phyloP scores from a whole-genome alignment of 257 asterid species.

The Gardenia jasminoides region DNA sequence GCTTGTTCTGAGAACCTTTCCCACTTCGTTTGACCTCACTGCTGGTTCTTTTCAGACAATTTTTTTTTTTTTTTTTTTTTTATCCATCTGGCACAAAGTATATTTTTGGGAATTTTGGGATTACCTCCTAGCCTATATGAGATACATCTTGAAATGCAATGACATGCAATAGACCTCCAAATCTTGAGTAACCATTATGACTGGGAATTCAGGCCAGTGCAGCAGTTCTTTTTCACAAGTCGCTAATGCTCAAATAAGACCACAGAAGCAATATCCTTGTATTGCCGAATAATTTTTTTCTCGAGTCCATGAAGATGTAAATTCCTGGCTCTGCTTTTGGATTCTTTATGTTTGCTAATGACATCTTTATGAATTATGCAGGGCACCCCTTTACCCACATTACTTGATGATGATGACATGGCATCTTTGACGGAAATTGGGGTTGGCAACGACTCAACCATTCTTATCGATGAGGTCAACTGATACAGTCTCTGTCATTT shows the following conservation, averaged over 20 bases:
- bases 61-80: background rate
- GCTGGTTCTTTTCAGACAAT: background rate
- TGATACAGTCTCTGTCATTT: constrained; percentile 13
- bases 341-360: background rate
- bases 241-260: background rate
- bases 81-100: too few relatives aligned
- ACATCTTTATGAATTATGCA: constrained; percentile 29
- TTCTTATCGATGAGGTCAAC: constrained; percentile 68
- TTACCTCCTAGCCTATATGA: background rate
- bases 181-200: background rate
- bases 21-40: background rate
- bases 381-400: constrained; percentile 71
- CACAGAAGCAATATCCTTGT: background rate
- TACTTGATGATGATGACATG: constrained; percentile 92
- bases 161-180: background rate
- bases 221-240: background rate
- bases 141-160: background rate
- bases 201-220: background rate
- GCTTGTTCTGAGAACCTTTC: background rate
- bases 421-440: constrained; percentile 75
- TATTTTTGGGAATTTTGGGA: background rate
- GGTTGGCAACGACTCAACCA: constrained; percentile 63
- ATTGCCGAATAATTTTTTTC: background rate
- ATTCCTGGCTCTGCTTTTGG: background rate
- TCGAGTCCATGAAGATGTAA: background rate